Evolutionary conservation across 768 basidiomycete species (phyloP).

Genomic region (Gymnopilus junonius): DNA sequence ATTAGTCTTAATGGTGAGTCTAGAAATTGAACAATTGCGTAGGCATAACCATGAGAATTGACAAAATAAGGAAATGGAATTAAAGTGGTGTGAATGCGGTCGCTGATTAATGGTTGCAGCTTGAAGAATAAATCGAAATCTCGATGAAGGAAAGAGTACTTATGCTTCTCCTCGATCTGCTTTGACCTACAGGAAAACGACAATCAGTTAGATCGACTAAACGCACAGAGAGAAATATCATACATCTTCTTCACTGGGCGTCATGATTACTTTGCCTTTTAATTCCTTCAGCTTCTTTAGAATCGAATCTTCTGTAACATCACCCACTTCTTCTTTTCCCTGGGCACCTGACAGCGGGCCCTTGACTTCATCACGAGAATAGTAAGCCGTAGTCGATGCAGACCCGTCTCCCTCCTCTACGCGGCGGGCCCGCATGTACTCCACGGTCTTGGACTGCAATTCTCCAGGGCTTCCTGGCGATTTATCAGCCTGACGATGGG

Average conservation of each 20-base stretch:
- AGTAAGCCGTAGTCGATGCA: conserved; percentile 39
- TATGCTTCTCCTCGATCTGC: background rate
- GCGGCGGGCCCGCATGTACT: conserved; percentile 44
- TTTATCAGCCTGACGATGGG: conserved; percentile 45
- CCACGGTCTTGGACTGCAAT: conserved; percentile 45
- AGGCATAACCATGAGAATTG: no score
- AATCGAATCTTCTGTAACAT: conserved; percentile 3
- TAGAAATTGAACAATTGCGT: background rate
- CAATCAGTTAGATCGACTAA: background rate
- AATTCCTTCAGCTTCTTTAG: conserved; percentile 24
- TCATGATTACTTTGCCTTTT: conserved; percentile 23
- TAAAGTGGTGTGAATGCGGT: no score
- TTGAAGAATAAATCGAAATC: background rate
- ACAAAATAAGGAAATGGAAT: no score
- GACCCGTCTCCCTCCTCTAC: conserved; percentile 34
- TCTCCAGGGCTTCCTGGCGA: conserved; percentile 31
- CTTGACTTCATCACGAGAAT: conserved; percentile 45
- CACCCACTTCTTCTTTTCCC: conserved; percentile 30
- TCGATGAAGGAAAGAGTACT: no score
- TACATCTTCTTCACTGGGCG: conserved; percentile 37
- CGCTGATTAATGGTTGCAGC: no score
- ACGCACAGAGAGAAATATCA: conserved; percentile 7
- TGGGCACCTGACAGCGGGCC: conserved; percentile 43
- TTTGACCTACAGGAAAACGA: background rate
- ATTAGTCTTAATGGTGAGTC: background rate